phyloP scores from a whole-genome alignment of 2,329 filamentous ascomycete genomes.

The Rhexocercosporidium sp. region DNA sequence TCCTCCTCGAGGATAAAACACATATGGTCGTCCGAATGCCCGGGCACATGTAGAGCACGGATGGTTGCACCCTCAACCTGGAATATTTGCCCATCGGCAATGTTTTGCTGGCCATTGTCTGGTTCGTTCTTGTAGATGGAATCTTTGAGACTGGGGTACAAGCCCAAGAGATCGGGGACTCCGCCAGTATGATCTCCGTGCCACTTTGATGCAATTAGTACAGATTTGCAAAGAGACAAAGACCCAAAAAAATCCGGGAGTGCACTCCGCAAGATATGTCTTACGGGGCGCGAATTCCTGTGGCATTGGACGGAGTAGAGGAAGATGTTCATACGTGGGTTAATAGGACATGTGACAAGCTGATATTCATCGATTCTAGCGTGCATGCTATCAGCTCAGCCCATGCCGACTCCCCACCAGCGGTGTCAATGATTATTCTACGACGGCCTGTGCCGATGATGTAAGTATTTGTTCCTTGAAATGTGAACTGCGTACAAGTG shows the following conservation, averaged over 20 bases:
- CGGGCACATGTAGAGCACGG: conserved; percentile 66
- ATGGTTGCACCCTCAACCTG: conserved; percentile 66
- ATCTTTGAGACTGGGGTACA: conserved; percentile 61
- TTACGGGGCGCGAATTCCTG: no score
- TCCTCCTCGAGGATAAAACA: conserved; percentile 76
- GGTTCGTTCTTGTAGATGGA: conserved; percentile 69
- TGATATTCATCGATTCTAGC: conserved; percentile 39
- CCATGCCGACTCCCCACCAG: conserved; percentile 77
- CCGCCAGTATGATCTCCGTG: conserved; percentile 85
- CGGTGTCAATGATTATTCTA: conserved; percentile 86
- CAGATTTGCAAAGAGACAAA: no score
- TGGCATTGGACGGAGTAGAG: no score
- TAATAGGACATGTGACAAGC: conserved; percentile 54
- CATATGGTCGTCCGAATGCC: conserved; percentile 83
- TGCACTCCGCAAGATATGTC: no score
- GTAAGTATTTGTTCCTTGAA: conserved; percentile 87
- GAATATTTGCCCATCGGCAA: conserved; percentile 58
- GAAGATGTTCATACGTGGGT: conserved; percentile 60
- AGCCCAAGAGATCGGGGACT: conserved; percentile 66
- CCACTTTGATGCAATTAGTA: conserved; percentile 53
- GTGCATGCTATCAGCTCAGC: conserved; percentile 48
- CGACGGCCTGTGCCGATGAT: conserved; percentile 74
- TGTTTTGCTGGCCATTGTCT: conserved; percentile 52
- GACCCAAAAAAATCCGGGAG: no score
- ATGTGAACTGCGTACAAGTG: conserved; percentile 18